Evolutionary conservation across 352 stramenopile genomes (phyloP).

Genomic region (Globisporangium ultimum): DNA sequence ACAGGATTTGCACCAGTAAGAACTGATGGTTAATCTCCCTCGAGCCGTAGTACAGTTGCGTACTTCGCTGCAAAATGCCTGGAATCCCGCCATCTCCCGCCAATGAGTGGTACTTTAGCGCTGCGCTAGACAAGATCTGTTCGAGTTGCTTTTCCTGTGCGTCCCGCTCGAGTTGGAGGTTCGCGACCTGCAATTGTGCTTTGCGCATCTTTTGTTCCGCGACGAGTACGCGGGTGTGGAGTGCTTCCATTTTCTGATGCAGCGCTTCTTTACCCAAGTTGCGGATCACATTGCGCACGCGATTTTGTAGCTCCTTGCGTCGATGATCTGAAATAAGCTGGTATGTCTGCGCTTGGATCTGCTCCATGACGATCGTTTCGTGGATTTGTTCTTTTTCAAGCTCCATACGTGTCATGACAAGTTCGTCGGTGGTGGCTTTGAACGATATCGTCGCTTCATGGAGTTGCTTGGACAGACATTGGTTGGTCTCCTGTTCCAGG

Average conservation of each 20-base stretch:
- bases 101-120: slow-evolving; percentile 52
- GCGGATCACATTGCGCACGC: slow-evolving; percentile 51
- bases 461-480: slow-evolving; percentile 45
- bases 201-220: slow-evolving; percentile 55
- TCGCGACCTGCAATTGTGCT: slow-evolving; percentile 38
- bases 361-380: slow-evolving; percentile 36
- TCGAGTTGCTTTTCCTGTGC: slow-evolving; percentile 42
- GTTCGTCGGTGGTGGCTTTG: slow-evolving; percentile 31
- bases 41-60: slow-evolving; percentile 36
- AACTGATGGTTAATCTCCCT: slow-evolving; percentile 35
- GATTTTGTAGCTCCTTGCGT: slow-evolving; percentile 43
- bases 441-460: slow-evolving; percentile 47
- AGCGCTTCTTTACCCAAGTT: slow-evolving; percentile 65
- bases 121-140: slow-evolving; percentile 41
- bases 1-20: slow-evolving; percentile 59
- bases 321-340: slow-evolving; percentile 54
- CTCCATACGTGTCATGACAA: slow-evolving; percentile 44
- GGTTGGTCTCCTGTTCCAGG: slow-evolving; percentile 46
- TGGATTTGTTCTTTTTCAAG: slow-evolving; percentile 46
- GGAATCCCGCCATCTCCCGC: slow-evolving; percentile 39
- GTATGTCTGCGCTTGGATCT: slow-evolving; percentile 39
- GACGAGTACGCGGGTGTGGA: slow-evolving; percentile 42
- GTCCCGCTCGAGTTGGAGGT: slow-evolving; percentile 30
- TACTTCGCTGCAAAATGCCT: slow-evolving; percentile 47
- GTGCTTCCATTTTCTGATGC: slow-evolving; percentile 53